phyloP scores from a whole-genome alignment of 805 yeast species.

The Kuraishia capsulata region DNA sequence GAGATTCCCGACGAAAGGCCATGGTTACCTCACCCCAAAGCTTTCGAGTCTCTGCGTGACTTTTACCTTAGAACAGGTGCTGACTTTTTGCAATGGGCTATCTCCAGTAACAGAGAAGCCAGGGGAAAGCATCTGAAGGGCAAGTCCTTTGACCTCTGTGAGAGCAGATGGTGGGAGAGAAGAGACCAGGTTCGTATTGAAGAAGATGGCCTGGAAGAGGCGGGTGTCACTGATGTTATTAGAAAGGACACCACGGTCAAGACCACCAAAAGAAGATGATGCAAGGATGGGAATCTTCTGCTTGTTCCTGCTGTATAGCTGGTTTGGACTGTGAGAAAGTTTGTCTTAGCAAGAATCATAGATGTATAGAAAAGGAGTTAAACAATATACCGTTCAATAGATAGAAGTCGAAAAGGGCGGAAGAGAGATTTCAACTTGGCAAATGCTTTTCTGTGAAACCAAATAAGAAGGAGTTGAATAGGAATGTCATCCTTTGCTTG shows the following conservation, averaged over 20 bases:
- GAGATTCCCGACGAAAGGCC: slow-evolving; percentile 88
- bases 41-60: slow-evolving; percentile 76
- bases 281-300: too few species aligned
- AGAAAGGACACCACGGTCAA: slow-evolving; percentile 54
- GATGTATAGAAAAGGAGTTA: not conserved
- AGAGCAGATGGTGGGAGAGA: slow-evolving; percentile 98
- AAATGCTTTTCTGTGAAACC: too few species aligned
- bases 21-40: slow-evolving; percentile 95
- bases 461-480: too few species aligned
- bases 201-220: slow-evolving; percentile 87
- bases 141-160: slow-evolving; percentile 83
- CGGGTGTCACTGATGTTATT: slow-evolving; percentile 83
- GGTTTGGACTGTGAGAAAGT: too few species aligned
- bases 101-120: slow-evolving; percentile 73
- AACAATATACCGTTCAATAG: too few species aligned
- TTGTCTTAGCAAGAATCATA: too few species aligned
- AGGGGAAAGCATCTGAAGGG: slow-evolving; percentile 87
- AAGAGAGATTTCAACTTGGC: too few species aligned
- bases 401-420: too few species aligned
- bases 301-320: too few species aligned
- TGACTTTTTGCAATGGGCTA: slow-evolving; percentile 86
- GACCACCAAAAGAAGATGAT: slow-evolving; percentile 44
- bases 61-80: slow-evolving; percentile 86
- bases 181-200: slow-evolving; percentile 83
- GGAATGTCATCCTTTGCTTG: too few species aligned